Base-by-base conservation (phyloP, 345 rosid genomes). In the Raphanus raphanistrum region DNA sequence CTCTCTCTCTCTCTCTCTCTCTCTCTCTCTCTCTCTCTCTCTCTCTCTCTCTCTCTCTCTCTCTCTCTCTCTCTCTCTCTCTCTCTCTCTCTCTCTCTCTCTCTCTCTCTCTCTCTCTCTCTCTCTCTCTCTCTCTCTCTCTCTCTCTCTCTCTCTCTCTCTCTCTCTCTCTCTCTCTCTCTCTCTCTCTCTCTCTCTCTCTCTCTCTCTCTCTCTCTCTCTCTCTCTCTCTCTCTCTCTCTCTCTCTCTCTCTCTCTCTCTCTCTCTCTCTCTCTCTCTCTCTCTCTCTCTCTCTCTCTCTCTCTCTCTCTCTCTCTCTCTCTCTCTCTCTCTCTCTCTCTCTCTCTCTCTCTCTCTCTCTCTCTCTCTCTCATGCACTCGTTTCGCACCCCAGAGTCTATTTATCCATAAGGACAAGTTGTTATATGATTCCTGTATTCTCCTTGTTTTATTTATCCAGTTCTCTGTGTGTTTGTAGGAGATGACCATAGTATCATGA, bases 401-500 rank as follows among this genome's bases (percentile, higher is more conserved):
- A 35, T 63, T 21, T 11, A 60, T 52, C 8, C 63, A 41, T 29
- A 58, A 75, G 26, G 33, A n/a, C 16, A 68, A 68, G 50, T 52
- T 52, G 58, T 52, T 52, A 52, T 52, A 52, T 52, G 25, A 52
- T 45, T 4, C 54, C 13, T 12, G 2, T 52, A 52, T 52, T 16
- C 25, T 52, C 58, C 58, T 52, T 52, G 58, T 52, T 52, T 25
- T 52, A 16, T 52, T 6, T 52, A 52, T 16, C 25, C 12, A 29
- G 21, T 67, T 61, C 16, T 60, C 54, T 81, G 27, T 82, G 66
- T 74, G 48, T 79, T 21, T 80, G 48, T 64, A 92, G 98, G 97
- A 79, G 99, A 96, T 85, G 87, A 96, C 81, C 99, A 96, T 79
- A 93, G 97, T 71, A 96, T 96, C 76, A 91, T 93, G 99, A 90